A percentile compares a stretch with the other conserved stretches of the same genome.
These are phyloP conservation scores for Aspergillus persii DNA, from an alignment of 2,329 filamentous ascomycete genomes.

Conservation along the genomic window DNA sequence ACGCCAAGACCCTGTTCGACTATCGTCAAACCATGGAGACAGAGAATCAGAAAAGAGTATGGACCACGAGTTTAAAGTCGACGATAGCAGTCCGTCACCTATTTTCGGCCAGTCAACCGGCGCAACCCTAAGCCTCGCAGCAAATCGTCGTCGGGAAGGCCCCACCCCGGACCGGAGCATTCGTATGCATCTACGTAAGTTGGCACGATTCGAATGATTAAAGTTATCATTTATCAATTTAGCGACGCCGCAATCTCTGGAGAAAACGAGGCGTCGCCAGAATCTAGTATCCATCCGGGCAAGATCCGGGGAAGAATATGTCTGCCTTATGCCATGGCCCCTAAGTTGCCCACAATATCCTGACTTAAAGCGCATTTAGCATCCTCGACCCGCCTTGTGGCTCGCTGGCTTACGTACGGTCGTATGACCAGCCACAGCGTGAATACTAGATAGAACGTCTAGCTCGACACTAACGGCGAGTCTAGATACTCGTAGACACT, in stretches of 20 bases:
- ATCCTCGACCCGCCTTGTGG: background rate
- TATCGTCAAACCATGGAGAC: background rate
- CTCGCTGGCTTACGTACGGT: conserved; percentile 9
- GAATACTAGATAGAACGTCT: background rate
- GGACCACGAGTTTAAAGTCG: background rate
- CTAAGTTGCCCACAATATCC: background rate
- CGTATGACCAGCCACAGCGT: conserved; percentile 4
- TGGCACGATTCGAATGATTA: background rate
- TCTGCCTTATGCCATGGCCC: conserved; percentile 1
- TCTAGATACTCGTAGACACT: background rate
- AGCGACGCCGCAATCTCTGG: conserved; percentile 3
- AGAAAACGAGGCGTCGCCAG: background rate
- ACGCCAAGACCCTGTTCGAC: background rate
- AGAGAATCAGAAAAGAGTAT: background rate
- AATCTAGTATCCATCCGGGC: background rate
- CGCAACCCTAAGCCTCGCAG: background rate
- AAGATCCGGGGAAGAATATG: conserved; percentile 3
- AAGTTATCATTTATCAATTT: conserved; percentile 9
- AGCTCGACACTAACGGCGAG: conserved; percentile 1
- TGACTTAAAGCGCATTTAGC: no score
- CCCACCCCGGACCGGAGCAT: conserved; percentile 16
- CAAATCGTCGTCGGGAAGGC: background rate
- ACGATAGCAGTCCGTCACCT: background rate
- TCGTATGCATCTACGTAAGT: conserved; percentile 26
- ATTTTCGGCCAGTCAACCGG: background rate